Evolutionary conservation across 2,329 filamentous ascomycete species (phyloP), one percentile per base, ranked within the genome.

Genomic region (Fusarium miscanthi): DNA sequence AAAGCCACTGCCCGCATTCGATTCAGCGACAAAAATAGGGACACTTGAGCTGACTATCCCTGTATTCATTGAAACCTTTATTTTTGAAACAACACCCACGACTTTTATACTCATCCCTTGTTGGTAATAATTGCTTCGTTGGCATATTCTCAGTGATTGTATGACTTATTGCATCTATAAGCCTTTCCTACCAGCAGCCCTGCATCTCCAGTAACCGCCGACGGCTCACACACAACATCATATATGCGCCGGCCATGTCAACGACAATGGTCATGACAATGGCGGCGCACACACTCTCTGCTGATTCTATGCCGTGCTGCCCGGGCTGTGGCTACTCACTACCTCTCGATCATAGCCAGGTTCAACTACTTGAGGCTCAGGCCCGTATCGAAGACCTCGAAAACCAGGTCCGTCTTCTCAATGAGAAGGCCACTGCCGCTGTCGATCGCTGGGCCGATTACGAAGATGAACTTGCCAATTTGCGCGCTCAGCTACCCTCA

Each of bases 381-480:
- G 83, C 86, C 68, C 86, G 89, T 77, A 91, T 93, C 76, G 83
- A 86, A 70, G 91, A 94, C 76, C 86, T 95, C 48, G 89, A 94
- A 81, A 86, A 88, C 40, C 92, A 94, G 78, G 89, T 95, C 59
- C 87, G 88, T 62, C 82, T 90, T 59, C 86, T 95, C 65, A 93
- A 90, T 80, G 86, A 92, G 74, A 94, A 93, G 81, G 91, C 91
- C 62, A 87, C 90, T 6, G 88, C 90, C 38, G 85, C 85, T 79
- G 87, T 89, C 70, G 87, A 90, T 80, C 88, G 87, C 79, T 91
- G 88, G 87, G 92, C 93, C 78, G 91, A 94, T 83, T 94, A 94
- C 85, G 93, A 95, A 82, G 92, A 94, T 81, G 92, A 94, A 80
- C 87, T 94, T 43, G 85, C 89, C 48, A 84, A 82, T 48, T 85